Evolutionary conservation across 805 yeast genomes (phyloP).

Genomic region (Candida vartiovaarae): DNA sequence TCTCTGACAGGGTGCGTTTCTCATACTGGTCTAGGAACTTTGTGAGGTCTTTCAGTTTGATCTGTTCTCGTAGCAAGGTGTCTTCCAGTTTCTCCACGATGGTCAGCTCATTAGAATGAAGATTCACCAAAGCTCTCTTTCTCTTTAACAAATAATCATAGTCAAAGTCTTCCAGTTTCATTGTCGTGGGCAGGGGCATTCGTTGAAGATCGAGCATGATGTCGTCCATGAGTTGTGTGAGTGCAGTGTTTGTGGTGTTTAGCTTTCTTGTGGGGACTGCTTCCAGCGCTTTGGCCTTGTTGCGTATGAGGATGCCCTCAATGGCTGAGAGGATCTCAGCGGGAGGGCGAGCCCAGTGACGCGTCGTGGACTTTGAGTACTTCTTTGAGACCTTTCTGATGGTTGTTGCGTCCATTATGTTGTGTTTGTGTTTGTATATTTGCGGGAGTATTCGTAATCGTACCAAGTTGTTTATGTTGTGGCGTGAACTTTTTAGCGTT

Average conservation of each 20-base stretch:
- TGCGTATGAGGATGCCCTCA: constrained; percentile 10
- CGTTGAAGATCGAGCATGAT: constrained; percentile 6
- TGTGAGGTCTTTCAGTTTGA: constrained; percentile 6
- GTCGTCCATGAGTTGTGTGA: constrained; percentile 7
- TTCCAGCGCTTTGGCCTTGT: constrained; percentile 12
- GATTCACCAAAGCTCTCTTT: constrained; percentile 9
- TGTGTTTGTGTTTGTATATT: no score
- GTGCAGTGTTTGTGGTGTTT: constrained; percentile 2
- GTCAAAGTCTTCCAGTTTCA: constrained; percentile 13
- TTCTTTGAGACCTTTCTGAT: constrained; percentile 14
- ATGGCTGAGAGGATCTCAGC: constrained; percentile 6
- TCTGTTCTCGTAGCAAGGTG: constrained; percentile 5
- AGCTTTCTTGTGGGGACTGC: constrained; percentile 4
- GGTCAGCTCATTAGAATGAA: constrained; percentile 15
- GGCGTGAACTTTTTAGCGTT: no score
- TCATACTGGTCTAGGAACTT: constrained; percentile 11
- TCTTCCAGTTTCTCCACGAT: constrained; percentile 12
- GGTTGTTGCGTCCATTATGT: constrained; percentile 9
- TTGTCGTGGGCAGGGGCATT: constrained; percentile 12
- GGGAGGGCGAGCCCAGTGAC: constrained; percentile 14
- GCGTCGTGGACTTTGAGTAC: constrained; percentile 8
- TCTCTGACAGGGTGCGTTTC: constrained; percentile 7
- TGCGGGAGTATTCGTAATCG: no score
- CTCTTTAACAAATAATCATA: constrained; percentile 17
- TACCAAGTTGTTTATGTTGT: no score